Evolutionary conservation across 179 eudicot genomes (phyloP).

Genomic region (Amaranthus tricolor): DNA sequence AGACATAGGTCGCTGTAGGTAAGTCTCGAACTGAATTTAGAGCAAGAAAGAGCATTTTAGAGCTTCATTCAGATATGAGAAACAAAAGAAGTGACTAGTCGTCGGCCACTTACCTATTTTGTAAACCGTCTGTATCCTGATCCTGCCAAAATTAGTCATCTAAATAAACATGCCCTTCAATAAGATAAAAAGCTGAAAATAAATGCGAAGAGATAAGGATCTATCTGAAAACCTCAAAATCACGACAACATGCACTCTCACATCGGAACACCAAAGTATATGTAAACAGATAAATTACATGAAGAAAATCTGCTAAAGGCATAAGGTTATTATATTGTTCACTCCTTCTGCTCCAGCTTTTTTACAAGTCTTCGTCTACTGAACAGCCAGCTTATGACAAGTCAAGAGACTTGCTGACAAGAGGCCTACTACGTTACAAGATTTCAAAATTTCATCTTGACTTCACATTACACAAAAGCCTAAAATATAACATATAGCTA

Average conservation of each 20-base stretch:
- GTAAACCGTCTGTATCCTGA: slow-evolving; percentile 44
- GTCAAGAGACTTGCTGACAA: not conserved
- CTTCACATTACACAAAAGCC: not conserved
- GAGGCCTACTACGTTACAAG: not conserved
- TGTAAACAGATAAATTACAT: not conserved
- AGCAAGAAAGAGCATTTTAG: slow-evolving; percentile 31
- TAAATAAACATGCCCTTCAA: slow-evolving; percentile 25
- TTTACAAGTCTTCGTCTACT: not conserved
- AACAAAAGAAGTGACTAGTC: slow-evolving; percentile 8
- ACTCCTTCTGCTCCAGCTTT: not conserved
- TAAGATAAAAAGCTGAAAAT: slow-evolving; percentile 7
- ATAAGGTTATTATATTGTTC: too few species aligned
- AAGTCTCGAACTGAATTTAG: slow-evolving; percentile 53
- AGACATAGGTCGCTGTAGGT: slow-evolving; percentile 95
- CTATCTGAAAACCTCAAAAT: slow-evolving; percentile 15
- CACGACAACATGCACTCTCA: slow-evolving; percentile 12
- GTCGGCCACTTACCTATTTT: slow-evolving; percentile 46
- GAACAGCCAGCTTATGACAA: too few species aligned
- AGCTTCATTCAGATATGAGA: slow-evolving; percentile 19
- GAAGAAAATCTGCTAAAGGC: not conserved
- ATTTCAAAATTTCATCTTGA: not conserved
- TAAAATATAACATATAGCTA: not conserved
- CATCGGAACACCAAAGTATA: not conserved
- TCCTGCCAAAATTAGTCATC: slow-evolving; percentile 60
- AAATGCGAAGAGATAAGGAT: slow-evolving; percentile 27